phyloP scores from a whole-genome alignment of 164 flowering plant species.

The Liriodendron chinense region DNA sequence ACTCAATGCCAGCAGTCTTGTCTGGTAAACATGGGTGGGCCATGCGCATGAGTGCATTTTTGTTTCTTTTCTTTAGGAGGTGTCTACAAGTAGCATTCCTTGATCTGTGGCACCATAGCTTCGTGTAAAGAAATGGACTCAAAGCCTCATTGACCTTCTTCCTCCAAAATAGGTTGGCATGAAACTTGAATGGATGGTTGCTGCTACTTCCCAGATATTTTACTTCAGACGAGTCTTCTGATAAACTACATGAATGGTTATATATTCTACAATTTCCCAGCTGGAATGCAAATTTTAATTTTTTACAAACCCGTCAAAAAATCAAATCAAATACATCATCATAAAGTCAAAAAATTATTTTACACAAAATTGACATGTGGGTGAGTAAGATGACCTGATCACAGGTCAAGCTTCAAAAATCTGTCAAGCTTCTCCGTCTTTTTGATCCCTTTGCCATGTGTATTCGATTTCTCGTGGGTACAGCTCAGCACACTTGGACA shows the following conservation, averaged over 20 bases:
- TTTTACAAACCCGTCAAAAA: slow-evolving; percentile 1
- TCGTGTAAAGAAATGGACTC: too few relatives aligned
- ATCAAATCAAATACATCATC: slow-evolving; percentile 36
- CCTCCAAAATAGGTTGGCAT: not conserved
- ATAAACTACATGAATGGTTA: not conserved
- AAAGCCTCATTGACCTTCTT: too few relatives aligned
- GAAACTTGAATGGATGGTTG: not conserved
- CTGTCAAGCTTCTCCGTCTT: slow-evolving; percentile 8
- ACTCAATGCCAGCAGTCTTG: too few relatives aligned
- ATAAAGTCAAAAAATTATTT: slow-evolving; percentile 27
- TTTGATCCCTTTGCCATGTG: slow-evolving; percentile 6
- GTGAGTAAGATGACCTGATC: slow-evolving; percentile 20
- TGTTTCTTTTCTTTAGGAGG: too few relatives aligned
- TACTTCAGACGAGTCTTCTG: too few relatives aligned
- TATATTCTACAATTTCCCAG: slow-evolving; percentile 7
- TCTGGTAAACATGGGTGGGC: too few relatives aligned
- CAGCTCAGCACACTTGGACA: slow-evolving; percentile 13
- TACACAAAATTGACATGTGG: slow-evolving; percentile 32
- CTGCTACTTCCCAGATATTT: not conserved
- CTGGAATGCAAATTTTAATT: not conserved
- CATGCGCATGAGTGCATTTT: too few relatives aligned
- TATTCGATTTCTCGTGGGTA: not conserved
- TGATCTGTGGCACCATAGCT: too few relatives aligned
- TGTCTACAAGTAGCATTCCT: too few relatives aligned
- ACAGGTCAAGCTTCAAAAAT: slow-evolving; percentile 10